Conservation (phyloP, 2,329 filamentous ascomycete genomes). For the Clarireedia homoeocarpa region DNA sequence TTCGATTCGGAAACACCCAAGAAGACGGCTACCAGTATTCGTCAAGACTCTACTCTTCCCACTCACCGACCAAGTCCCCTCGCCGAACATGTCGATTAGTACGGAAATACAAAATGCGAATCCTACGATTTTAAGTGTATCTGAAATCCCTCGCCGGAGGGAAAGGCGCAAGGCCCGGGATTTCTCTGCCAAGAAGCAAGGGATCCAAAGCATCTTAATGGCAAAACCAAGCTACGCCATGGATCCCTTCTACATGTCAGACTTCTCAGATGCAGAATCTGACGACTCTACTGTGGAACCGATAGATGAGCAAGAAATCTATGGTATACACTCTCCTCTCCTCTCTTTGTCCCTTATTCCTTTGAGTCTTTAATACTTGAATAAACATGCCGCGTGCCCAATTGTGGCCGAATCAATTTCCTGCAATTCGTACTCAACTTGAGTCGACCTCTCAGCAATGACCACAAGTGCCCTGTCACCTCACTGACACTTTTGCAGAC, state of each 20-base stretch:
- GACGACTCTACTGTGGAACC: slow-evolving; percentile 63
- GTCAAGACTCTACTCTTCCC: too few relatives aligned
- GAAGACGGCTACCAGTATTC: too few relatives aligned
- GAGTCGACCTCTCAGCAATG: too few relatives aligned
- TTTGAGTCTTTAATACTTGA: not conserved
- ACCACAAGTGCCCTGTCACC: too few relatives aligned
- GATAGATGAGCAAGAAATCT: slow-evolving; percentile 96
- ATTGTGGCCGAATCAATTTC: too few relatives aligned
- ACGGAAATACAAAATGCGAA: slow-evolving; percentile 65
- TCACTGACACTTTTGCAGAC: slow-evolving; percentile 49
- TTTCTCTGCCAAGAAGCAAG: slow-evolving; percentile 29
- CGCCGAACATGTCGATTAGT: not conserved
- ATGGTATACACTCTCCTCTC: slow-evolving; percentile 47
- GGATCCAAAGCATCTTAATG: slow-evolving; percentile 24
- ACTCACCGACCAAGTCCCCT: too few relatives aligned
- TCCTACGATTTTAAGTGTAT: slow-evolving; percentile 81
- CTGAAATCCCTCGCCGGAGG: slow-evolving; percentile 78
- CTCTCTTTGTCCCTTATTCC: not conserved
- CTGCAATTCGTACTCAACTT: too few relatives aligned
- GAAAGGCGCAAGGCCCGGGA: slow-evolving; percentile 42
- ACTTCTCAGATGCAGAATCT: slow-evolving; percentile 26
- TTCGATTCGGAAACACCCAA: too few relatives aligned
- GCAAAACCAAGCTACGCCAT: slow-evolving; percentile 24
- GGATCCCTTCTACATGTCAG: slow-evolving; percentile 30
- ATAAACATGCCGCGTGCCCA: too few relatives aligned